These are phyloP conservation scores for Pseudogymnoascus sp. DNA, from an alignment of 2,329 filamentous ascomycete species.

Conservation along the genomic window DNA sequence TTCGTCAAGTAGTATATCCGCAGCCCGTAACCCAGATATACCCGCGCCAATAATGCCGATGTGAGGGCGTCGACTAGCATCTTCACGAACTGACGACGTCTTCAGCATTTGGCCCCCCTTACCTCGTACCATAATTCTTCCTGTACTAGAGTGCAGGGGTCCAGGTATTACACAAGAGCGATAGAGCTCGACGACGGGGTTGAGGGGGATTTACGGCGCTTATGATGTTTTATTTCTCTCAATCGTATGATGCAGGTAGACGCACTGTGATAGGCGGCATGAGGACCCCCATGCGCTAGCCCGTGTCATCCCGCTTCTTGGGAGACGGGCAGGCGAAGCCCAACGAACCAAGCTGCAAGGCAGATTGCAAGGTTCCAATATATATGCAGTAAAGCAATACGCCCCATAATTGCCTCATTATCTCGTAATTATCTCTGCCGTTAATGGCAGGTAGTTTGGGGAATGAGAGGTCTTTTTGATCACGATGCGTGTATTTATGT, in stretches of 20 bases:
- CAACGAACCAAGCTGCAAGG: neutral
- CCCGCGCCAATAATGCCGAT: slow-evolving; percentile 49
- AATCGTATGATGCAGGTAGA: neutral
- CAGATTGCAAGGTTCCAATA: neutral
- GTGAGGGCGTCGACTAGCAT: neutral
- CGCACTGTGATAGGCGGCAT: neutral
- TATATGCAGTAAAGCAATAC: neutral
- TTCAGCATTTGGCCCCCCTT: neutral
- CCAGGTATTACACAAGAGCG: neutral
- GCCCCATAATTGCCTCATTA: neutral
- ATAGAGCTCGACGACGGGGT: neutral
- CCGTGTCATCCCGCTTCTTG: neutral
- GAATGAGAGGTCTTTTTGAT: neutral
- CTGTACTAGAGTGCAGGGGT: neutral
- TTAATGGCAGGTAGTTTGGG: neutral
- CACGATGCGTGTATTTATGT: neutral
- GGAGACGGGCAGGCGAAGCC: neutral
- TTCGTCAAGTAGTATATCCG: slow-evolving; percentile 44
- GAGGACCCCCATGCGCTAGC: neutral
- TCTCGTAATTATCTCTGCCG: neutral
- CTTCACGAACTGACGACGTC: neutral
- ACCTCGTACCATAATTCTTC: neutral
- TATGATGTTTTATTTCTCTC: neutral
- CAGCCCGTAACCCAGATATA: slow-evolving; percentile 46
- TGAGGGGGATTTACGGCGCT: neutral